Evolutionary conservation across 2,329 filamentous ascomycete species (phyloP), one percentile per base, ranked within the genome.

Genomic region (Colletotrichum tanaceti): DNA sequence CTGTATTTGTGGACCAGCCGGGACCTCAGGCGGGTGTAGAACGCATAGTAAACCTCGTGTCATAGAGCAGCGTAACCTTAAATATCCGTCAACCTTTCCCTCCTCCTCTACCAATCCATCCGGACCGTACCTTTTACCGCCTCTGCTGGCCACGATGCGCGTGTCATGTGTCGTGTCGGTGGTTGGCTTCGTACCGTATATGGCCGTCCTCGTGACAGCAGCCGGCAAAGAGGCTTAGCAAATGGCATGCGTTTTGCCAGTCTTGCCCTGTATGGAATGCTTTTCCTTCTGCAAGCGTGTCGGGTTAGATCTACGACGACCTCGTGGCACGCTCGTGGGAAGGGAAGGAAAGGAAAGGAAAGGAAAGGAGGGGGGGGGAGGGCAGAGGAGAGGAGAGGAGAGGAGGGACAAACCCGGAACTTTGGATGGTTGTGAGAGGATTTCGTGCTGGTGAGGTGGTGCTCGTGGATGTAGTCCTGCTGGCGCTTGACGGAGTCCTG

Each of bases 211-310:
- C 65, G 4, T 46, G 63, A 61, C 38, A 61, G 28, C 55, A 66
- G 6, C 43, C 28, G 2, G n/a, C 18, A 5, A 57, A 57, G 5
- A 7, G 55, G n/a, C 14, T 60, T 88, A 97, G 81, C 94, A 98
- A 68, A 97, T 84, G 46, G 89, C 90, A 79, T 97, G 94, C 1
- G 93, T 95, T 87, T 98, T 98, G 63, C 93, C 94, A 66, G 89
- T 88, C 87, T 96, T 94, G 18, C 93, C 94, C 82, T 97, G 93
- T 73, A 98, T 82, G 65, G 91, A 95, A 80, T 98, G 95, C 73
- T 88, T 88, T 82, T 97, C 94, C 71, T 91, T 88, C 81, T 90
- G 79, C 71, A 60, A 1, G 0, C 0, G 28, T 32, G 7, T 22
- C 55, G 67, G 62, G 71, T 71, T 24, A 59, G 61, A 6, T 32